Evolutionary conservation across 257 asterid species (phyloP).

Genomic region (Nicotiana tomentosiformis): DNA sequence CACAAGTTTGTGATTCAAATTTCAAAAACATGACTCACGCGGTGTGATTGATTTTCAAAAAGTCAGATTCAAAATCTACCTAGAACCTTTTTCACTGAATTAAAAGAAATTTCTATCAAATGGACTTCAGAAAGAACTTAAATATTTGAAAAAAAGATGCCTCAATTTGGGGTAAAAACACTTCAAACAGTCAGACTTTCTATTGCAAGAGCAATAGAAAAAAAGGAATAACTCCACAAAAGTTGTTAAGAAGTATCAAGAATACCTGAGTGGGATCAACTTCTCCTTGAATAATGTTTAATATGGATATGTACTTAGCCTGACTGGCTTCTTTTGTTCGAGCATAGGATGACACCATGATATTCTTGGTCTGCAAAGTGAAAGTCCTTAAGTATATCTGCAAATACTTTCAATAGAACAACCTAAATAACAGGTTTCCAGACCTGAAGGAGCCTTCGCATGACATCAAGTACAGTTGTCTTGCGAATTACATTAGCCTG

Average conservation of each 20-base stretch:
- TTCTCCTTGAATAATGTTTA: slow-evolving; percentile 97
- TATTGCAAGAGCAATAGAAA: neutral
- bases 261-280: slow-evolving; percentile 99
- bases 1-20: neutral
- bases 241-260: neutral
- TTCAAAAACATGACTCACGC: neutral
- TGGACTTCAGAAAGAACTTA: neutral
- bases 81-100: neutral
- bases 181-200: neutral
- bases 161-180: neutral
- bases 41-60: neutral
- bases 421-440: slow-evolving; percentile 17
- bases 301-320: slow-evolving; percentile 89
- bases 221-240: neutral
- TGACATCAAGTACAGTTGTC: slow-evolving; percentile 97
- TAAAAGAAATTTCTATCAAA: neutral
- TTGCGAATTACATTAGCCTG: slow-evolving; percentile 98
- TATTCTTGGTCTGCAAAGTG: slow-evolving; percentile 78
- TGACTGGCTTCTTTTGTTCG: slow-evolving; percentile 97
- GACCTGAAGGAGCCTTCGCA: slow-evolving; percentile 99
- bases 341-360: slow-evolving; percentile 93
- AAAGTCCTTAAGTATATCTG: slow-evolving; percentile 16
- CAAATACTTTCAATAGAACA: slow-evolving; percentile 12
- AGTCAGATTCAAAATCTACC: neutral
- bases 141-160: neutral